Evolutionary conservation across 2,329 filamentous ascomycete genomes (phyloP).

Genomic region (Phialophora macrospora): DNA sequence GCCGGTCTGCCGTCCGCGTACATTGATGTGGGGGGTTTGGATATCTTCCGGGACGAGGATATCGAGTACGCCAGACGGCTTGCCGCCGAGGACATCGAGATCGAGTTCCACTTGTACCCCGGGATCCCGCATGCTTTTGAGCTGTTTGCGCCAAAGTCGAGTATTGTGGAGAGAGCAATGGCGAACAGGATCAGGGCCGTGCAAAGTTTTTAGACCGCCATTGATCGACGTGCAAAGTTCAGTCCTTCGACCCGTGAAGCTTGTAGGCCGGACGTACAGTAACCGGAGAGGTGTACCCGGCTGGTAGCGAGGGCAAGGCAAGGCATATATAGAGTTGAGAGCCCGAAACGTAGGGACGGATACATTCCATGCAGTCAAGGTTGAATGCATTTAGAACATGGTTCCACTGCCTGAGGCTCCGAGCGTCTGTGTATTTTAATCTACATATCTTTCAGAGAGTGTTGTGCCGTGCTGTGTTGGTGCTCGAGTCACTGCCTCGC

Average conservation of each 20-base stretch:
- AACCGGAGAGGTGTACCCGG: background rate
- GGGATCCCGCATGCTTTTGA: conserved; percentile 52
- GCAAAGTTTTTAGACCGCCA: conserved; percentile 14
- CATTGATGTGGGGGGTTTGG: conserved; percentile 52
- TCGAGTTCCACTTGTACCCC: conserved; percentile 54
- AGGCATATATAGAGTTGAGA: background rate
- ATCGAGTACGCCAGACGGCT: conserved; percentile 50
- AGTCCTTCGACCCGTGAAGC: background rate
- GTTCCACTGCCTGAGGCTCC: background rate
- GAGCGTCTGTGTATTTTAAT: background rate
- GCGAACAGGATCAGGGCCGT: conserved; percentile 35
- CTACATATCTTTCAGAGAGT: background rate
- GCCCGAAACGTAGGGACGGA: background rate
- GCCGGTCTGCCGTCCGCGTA: conserved; percentile 50
- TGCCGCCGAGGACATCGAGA: conserved; percentile 48
- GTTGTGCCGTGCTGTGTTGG: background rate
- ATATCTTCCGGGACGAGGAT: conserved; percentile 52
- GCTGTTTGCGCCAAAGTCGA: conserved; percentile 35
- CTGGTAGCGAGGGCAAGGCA: background rate
- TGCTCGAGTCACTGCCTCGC: background rate
- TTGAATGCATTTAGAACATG: background rate
- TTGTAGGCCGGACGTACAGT: background rate
- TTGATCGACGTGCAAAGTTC: too few species aligned
- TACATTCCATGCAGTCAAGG: background rate
- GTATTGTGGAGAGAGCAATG: conserved; percentile 29